These are phyloP conservation scores for Fraxinus cuspidata DNA, from an alignment of 257 asterid species.

Conservation along the genomic window DNA sequence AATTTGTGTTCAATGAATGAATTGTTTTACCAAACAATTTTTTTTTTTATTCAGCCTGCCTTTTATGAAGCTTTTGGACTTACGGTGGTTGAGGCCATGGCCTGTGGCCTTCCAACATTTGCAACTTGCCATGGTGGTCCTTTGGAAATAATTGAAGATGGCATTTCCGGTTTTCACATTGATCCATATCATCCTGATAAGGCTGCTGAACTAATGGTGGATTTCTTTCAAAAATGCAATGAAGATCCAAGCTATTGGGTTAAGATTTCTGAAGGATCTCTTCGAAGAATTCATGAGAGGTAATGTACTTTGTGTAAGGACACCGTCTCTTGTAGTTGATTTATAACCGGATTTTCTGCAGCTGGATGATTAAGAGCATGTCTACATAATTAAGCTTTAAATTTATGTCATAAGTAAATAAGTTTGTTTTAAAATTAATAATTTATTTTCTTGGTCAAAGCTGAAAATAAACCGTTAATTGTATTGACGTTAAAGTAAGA, in stretches of 20 bases:
- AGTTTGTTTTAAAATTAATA: too few relatives aligned
- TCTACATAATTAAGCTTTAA: background rate
- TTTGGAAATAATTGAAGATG: constrained; percentile 84
- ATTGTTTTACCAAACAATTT: background rate
- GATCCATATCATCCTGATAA: constrained; percentile 93
- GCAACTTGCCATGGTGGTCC: constrained; percentile 99
- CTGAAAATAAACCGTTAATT: too few relatives aligned
- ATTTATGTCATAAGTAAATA: too few relatives aligned
- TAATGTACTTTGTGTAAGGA: constrained; percentile 15
- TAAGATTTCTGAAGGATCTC: constrained; percentile 57
- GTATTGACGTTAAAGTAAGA: background rate
- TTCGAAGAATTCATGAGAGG: constrained; percentile 72
- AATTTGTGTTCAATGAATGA: background rate
- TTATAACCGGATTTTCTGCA: background rate
- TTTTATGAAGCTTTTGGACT: constrained; percentile 97
- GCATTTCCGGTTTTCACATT: constrained; percentile 81
- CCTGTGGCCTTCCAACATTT: constrained; percentile 88
- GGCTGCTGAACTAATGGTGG: constrained; percentile 57
- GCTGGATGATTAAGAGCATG: background rate
- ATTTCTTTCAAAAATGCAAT: constrained; percentile 69
- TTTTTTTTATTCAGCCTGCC: constrained; percentile 64
- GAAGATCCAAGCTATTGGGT: constrained; percentile 74
- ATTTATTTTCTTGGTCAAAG: background rate
- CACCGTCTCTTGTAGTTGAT: background rate
- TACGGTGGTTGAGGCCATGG: constrained; percentile 97